A percentile compares a stretch with the other conserved stretches of the same genome.
These are phyloP conservation scores for Pythium plurisporium DNA, from an alignment of 352 stramenopile species.

Conservation along the genomic window DNA sequence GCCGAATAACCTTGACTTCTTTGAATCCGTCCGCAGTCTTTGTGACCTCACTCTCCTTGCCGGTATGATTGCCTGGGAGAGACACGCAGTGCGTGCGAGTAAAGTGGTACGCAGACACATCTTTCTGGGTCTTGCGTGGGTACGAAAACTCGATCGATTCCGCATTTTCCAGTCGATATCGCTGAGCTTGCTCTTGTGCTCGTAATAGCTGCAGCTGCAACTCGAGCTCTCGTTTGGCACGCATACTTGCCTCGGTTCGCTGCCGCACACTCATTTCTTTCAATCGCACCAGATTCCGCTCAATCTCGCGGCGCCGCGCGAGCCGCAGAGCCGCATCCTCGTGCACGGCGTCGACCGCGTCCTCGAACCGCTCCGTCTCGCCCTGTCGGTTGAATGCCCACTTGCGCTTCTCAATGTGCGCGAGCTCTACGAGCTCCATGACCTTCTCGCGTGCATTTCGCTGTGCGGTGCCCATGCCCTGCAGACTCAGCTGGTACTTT, in stretches of 20 bases:
- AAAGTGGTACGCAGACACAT: conserved; percentile 50
- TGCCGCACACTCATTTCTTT: conserved; percentile 39
- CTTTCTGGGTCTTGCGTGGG: conserved; percentile 29
- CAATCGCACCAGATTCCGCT: conserved; percentile 43
- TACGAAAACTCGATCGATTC: conserved; percentile 43
- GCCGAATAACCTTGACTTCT: conserved; percentile 48
- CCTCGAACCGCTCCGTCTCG: conserved; percentile 27
- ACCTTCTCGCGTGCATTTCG: conserved; percentile 55
- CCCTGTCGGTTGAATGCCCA: conserved; percentile 41
- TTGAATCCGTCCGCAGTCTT: not conserved
- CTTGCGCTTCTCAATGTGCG: conserved; percentile 49
- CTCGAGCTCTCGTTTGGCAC: conserved; percentile 36
- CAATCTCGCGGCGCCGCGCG: conserved; percentile 29
- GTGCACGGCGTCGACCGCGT: conserved; percentile 29
- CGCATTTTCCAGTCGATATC: conserved; percentile 18
- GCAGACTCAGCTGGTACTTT: conserved; percentile 54
- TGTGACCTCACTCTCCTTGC: not conserved
- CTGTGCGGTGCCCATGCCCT: conserved; percentile 58
- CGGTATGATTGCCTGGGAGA: not conserved
- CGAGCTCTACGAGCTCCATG: conserved; percentile 44
- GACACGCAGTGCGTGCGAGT: conserved; percentile 45
- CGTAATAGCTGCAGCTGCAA: conserved; percentile 21
- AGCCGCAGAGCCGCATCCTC: conserved; percentile 25
- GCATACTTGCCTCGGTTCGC: conserved; percentile 33
- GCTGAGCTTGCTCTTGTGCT: conserved; percentile 29